Percentiles rank a stretch among this genome's conserved stretches.
Evolutionary conservation across 2,329 filamentous ascomycete genomes (phyloP).

Genomic region (Salinomyces thailandicus): DNA sequence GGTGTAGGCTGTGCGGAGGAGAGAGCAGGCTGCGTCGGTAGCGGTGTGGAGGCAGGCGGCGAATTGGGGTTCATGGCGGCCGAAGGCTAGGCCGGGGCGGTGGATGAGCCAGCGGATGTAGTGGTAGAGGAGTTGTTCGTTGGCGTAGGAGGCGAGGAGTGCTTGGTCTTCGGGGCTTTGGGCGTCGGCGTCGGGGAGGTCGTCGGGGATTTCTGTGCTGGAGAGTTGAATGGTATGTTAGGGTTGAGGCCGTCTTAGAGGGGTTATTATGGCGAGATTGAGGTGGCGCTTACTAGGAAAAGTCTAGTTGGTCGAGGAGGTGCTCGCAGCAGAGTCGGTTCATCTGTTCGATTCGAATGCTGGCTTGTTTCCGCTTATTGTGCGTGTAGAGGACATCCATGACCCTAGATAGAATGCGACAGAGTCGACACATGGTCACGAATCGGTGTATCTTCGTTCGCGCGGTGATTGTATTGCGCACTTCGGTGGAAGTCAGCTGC

Average conservation of each 20-base stretch:
- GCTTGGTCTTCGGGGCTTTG: constrained; percentile 6
- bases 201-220: constrained; percentile 4
- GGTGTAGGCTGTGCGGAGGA: constrained; percentile 1
- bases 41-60: constrained; percentile 5
- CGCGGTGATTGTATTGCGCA: neutral
- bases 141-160: constrained; percentile 4
- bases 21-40: constrained; percentile 4
- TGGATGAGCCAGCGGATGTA: constrained; percentile 9
- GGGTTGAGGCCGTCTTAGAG: no score
- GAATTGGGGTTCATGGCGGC: constrained; percentile 3
- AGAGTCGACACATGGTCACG: constrained; percentile 5
- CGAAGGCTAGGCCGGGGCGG: constrained; percentile 5
- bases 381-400: constrained; percentile 8
- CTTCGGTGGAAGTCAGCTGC: constrained; percentile 5
- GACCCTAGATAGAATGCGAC: constrained; percentile 5
- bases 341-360: constrained; percentile 8
- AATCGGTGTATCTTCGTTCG: constrained; percentile 8
- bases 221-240: neutral
- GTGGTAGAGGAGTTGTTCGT: constrained; percentile 8
- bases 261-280: no score
- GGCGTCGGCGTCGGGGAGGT: constrained; percentile 5
- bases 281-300: neutral
- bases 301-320: constrained; percentile 2
- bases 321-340: constrained; percentile 8
- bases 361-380: constrained; percentile 6